phyloP scores from a whole-genome alignment of 768 basidiomycete genomes.

The Lactifluus volemus region DNA sequence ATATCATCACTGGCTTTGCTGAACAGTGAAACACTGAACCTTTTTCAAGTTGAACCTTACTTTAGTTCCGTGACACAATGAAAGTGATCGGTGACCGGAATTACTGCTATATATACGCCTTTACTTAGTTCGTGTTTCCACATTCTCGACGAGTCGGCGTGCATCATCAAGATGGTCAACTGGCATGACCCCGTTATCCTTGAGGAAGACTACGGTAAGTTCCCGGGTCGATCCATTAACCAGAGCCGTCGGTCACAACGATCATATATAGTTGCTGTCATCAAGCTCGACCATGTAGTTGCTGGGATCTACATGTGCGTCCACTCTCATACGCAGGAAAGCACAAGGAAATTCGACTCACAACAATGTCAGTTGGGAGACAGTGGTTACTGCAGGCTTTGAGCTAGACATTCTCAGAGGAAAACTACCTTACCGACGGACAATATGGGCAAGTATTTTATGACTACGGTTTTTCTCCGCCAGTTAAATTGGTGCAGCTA shows the following conservation, averaged over 20 bases:
- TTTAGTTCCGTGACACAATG: no score
- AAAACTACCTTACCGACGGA: not conserved
- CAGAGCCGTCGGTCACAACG: not conserved
- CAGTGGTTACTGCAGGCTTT: not conserved
- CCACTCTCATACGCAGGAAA: not conserved
- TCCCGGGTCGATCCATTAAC: no score
- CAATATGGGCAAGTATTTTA: not conserved
- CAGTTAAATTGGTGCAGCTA: not conserved
- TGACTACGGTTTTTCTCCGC: not conserved
- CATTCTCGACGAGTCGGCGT: no score
- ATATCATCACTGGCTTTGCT: no score
- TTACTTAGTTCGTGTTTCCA: no score
- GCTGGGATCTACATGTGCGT: constrained; percentile 4
- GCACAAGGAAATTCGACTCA: not conserved
- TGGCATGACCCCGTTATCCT: not conserved
- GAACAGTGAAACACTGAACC: no score
- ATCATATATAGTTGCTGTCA: not conserved
- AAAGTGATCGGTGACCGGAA: no score
- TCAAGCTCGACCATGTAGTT: not conserved
- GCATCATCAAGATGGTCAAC: constrained; percentile 6
- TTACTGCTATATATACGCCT: no score
- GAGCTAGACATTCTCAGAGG: not conserved
- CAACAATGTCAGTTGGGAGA: not conserved
- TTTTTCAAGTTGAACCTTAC: no score
- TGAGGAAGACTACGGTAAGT: not conserved